These are phyloP conservation scores for Mediolabrus comicus DNA, from an alignment of 108 stramenopile genomes.

Conservation along the genomic window DNA sequence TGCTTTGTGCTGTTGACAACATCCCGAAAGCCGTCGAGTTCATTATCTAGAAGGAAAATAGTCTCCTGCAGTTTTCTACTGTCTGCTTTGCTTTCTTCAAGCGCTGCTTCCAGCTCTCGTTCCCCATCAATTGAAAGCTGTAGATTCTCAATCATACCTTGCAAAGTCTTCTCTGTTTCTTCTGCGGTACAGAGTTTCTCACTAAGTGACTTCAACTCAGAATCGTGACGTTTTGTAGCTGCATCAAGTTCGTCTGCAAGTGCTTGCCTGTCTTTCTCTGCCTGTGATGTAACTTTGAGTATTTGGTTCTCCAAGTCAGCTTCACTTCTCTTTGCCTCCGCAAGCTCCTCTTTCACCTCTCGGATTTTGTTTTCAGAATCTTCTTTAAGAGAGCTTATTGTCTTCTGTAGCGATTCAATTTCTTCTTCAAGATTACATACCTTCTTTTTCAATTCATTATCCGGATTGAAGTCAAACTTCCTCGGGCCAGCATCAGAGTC, in stretches of 20 bases:
- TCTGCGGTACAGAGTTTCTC: neutral
- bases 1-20: neutral
- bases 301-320: neutral
- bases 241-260: neutral
- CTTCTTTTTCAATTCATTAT: neutral
- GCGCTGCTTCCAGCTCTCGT: neutral
- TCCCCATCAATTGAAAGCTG: neutral
- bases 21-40: neutral
- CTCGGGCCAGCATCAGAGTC: neutral
- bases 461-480: neutral
- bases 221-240: neutral
- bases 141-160: neutral
- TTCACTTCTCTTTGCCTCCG: neutral
- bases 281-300: neutral
- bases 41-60: neutral
- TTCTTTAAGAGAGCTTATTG: neutral
- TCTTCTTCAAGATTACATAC: neutral
- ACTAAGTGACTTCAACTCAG: neutral
- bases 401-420: neutral
- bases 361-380: neutral
- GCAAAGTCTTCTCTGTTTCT: neutral
- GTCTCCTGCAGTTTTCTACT: neutral
- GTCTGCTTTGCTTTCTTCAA: neutral
- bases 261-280: neutral
- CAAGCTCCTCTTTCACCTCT: neutral